Conservation (phyloP, 2,329 filamentous ascomycete species). For the Fusarium longipes region DNA sequence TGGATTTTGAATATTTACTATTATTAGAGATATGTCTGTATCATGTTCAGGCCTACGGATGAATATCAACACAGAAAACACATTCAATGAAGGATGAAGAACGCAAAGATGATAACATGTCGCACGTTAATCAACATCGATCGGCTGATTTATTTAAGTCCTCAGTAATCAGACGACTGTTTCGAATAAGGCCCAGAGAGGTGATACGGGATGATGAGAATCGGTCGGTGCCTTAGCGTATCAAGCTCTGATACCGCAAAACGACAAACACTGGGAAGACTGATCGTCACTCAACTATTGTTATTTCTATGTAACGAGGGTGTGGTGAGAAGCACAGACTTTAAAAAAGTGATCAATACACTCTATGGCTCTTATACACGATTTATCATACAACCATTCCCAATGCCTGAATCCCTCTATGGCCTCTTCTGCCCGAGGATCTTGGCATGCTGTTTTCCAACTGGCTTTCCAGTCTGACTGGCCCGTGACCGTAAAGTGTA, state of each 20-base stretch:
- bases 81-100: neutral
- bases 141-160: neutral
- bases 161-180: neutral
- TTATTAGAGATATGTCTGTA: neutral
- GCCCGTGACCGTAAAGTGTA: slow-evolving; percentile 53
- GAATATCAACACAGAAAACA: neutral
- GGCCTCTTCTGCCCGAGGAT: slow-evolving; percentile 40
- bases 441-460: slow-evolving; percentile 23
- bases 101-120: neutral
- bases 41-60: neutral
- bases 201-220: neutral
- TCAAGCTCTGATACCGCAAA: neutral
- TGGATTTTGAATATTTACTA: neutral
- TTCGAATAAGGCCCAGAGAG: neutral
- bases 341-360: slow-evolving; percentile 23
- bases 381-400: slow-evolving; percentile 48
- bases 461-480: slow-evolving; percentile 43
- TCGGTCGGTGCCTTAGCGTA: neutral
- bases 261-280: neutral
- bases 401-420: neutral
- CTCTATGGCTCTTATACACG: slow-evolving; percentile 42
- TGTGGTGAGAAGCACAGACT: neutral
- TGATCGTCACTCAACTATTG: neutral
- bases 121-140: neutral
- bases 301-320: neutral